Base-by-base conservation (phyloP, 257 asterid genomes). In the Perilla frutescens region DNA sequence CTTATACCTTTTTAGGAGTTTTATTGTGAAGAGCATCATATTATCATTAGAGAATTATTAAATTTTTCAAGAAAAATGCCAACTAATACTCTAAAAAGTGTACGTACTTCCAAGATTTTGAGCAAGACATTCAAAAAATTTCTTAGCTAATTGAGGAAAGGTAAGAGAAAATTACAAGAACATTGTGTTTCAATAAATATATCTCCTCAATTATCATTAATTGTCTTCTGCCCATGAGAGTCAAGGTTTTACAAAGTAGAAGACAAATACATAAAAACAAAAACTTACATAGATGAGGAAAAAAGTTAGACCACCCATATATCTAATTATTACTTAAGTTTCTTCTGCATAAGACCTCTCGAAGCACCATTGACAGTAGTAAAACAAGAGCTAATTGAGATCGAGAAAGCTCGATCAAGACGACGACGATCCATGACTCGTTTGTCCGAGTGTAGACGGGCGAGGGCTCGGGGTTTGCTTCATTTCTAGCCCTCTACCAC, bases 391-490 rank as follows among this genome's bases (percentile, higher is more conserved):
- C 41, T n/a, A 49, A 66, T 9, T 49, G 10, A 26, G n/a, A 70
- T 10, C 37, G 37, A 31, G 9, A 59, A 26, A 47, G 55, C 55
- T 29, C 31, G 73, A 65, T 83, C 84, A 82, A 73, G 84, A 66
- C 14, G 90, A 84, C 54, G 87, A 37, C 0, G 84, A 75, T 68
- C 79, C 87, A 48, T 2, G 77, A 8, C 84, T 73, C 40, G 75
- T 73, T 58, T 82, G 84, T 31, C 96, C 83, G 1, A 87, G 91
- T 12, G 57, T 60, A 59, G 97, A 89, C 6, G 87, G 85, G 20
- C 86, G 83, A 29, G 95, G 95, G 50, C 96, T 90, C 0, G 93
- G 87, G 60, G 90, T 88, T 73, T 70, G 96, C 84, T 76, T 86
- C 8, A 77, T 79, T 66, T 87, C 90, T 6, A 79, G 66, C 8